Evolutionary conservation across 2,329 filamentous ascomycete species (phyloP).

Genomic region (Keithomyces neogunnii): DNA sequence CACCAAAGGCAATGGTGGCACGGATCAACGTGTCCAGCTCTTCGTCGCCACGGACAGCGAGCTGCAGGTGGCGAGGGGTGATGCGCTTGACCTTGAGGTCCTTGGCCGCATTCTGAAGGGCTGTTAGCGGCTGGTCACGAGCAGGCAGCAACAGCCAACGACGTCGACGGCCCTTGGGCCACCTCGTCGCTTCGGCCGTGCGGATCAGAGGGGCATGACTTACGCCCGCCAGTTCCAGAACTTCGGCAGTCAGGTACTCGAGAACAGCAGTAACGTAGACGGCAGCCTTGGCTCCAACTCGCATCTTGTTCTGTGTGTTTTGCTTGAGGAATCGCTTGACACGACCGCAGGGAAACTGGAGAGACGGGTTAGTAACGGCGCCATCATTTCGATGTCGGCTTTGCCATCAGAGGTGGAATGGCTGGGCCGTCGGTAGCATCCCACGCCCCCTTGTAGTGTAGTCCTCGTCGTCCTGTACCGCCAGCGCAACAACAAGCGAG

Average conservation of each 20-base stretch:
- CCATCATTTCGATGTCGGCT: background rate
- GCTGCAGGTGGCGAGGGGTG: slow-evolving; percentile 92
- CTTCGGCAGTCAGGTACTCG: slow-evolving; percentile 96
- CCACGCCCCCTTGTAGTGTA: background rate
- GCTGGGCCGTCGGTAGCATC: background rate
- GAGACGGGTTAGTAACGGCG: slow-evolving; percentile 1
- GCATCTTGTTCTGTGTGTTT: slow-evolving; percentile 99
- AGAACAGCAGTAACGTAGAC: slow-evolving; percentile 98
- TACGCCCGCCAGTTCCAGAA: slow-evolving; percentile 90
- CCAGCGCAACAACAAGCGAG: background rate
- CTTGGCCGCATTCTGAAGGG: slow-evolving; percentile 78
- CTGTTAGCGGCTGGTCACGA: background rate
- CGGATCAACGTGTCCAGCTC: slow-evolving; percentile 96
- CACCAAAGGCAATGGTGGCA: slow-evolving; percentile 95
- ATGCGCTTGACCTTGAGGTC: slow-evolving; percentile 99
- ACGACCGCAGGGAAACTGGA: slow-evolving; percentile 94
- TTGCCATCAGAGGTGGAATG: background rate
- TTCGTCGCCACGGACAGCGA: slow-evolving; percentile 96
- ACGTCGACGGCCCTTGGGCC: background rate
- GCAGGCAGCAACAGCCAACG: background rate
- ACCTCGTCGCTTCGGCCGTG: background rate
- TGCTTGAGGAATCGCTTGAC: slow-evolving; percentile 99
- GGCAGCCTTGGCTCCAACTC: slow-evolving; percentile 95
- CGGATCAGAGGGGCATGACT: slow-evolving; percentile 26
- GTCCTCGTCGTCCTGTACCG: background rate